phyloP scores from a whole-genome alignment of 768 basidiomycete species.

The Mycena epipterygia region DNA sequence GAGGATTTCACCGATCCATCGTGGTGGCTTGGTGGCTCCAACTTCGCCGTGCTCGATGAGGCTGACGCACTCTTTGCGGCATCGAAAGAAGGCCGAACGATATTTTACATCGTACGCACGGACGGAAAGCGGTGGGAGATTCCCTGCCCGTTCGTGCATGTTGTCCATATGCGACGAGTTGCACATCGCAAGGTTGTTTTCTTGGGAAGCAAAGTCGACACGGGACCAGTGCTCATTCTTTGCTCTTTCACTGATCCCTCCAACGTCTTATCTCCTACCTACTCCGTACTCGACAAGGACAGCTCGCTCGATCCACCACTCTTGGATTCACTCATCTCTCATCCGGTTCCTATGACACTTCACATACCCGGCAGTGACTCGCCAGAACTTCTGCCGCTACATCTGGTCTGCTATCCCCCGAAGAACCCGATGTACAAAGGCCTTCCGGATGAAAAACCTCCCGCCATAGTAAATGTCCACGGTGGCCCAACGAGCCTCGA shows the following conservation, averaged over 20 bases:
- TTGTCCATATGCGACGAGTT: constrained; percentile 43
- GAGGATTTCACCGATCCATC: constrained; percentile 42
- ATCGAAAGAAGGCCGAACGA: constrained; percentile 43
- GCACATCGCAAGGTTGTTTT: constrained; percentile 43
- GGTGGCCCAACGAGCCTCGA: constrained; percentile 67
- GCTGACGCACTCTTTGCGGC: constrained; percentile 40
- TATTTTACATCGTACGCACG: constrained; percentile 45
- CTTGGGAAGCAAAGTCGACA: constrained; percentile 46
- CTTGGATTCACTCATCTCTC: constrained; percentile 35
- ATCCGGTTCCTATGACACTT: constrained; percentile 33
- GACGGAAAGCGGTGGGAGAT: constrained; percentile 42
- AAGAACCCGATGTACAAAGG: constrained; percentile 61
- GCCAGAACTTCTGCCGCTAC: constrained; percentile 44
- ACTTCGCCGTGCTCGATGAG: constrained; percentile 24
- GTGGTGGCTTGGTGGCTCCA: constrained; percentile 19
- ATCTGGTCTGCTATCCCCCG: constrained; percentile 68
- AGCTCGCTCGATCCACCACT: constrained; percentile 37
- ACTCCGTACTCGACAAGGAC: background rate
- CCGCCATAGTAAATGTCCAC: constrained; percentile 64
- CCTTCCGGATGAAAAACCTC: constrained; percentile 60
- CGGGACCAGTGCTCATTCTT: constrained; percentile 30
- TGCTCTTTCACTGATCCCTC: background rate
- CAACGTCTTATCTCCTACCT: background rate
- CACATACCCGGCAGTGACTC: background rate
- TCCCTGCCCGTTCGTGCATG: constrained; percentile 44